Evolutionary conservation across 139 green algal genomes (phyloP), one percentile per base, ranked within the genome.

Genomic region (Pleodorina starrii): DNA sequence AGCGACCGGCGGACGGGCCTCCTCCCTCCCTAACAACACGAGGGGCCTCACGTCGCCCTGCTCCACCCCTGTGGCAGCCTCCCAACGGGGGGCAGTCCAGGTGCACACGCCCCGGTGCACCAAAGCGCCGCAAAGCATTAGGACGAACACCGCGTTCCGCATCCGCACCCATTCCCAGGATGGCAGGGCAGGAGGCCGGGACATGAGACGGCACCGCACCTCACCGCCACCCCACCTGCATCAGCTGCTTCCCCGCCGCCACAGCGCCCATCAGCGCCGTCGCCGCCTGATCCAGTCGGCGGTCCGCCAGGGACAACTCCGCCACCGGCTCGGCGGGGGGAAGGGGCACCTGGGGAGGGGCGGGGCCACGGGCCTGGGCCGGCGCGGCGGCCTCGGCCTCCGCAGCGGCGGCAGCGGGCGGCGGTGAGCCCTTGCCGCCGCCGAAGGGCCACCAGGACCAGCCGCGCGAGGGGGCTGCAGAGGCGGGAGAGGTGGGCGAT

Each of bases 381-480:
- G 29, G 36, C 69, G 69, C 14, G 9, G 69, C n/a, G 5, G 63
- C 63, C 29, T 42, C n/a, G 29, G 63, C n/a, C 21, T 4, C 63
- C 9, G 44, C 74, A 21, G 16, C 42, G 21, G 27, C 72, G 10
- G 40, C 40, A 38, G 17, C 72, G 1, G 57, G 0, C 38, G 23
- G 27, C 57, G 38, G 38, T 19, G 46, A 14, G 5, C 5, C 7
- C 21, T 16, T 44, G 76, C 32, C 46, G 36, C 71, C n/a, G 1
- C 81, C 60, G 25, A 88, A 88, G 66, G 82, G 82, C 82, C 82
- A 88, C 82, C 82, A 88, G 2, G 43, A 66, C 29, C 14, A 69
- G 16, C 19, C 19, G 27, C 25, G 21, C 3, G 43, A 17, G 12
- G 12, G 5, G 42, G 42, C 40, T 72, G 36, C 35, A 29, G 51